Percentiles rank a stretch among this genome's conserved stretches.
Conservation (phyloP, 768 basidiomycete genomes). For the Sporobolomyces roseus region DNA sequence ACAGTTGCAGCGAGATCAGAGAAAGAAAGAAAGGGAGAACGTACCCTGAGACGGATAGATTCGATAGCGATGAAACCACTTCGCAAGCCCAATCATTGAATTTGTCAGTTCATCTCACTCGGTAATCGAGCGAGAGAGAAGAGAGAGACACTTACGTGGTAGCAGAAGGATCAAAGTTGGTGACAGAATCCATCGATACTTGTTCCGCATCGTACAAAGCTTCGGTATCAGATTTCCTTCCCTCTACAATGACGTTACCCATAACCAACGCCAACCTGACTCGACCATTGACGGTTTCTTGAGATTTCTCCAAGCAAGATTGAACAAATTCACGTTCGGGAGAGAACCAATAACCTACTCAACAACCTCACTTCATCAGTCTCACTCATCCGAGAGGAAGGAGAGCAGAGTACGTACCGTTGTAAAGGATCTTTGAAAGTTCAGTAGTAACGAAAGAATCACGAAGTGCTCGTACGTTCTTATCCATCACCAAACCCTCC, state of each 20-base stretch:
- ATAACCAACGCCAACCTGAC: conserved; percentile 90
- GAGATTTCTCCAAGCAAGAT: conserved; percentile 83
- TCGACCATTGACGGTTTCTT: conserved; percentile 90
- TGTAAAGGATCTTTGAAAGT: conserved; percentile 87
- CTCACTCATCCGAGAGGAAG: not conserved
- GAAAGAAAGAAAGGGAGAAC: not conserved
- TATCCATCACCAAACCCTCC: conserved; percentile 95
- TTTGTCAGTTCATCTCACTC: no score
- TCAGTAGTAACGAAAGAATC: conserved; percentile 93
- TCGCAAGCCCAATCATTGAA: not conserved
- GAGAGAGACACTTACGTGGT: conserved; percentile 29
- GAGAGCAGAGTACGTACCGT: conserved; percentile 55
- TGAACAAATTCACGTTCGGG: conserved; percentile 95
- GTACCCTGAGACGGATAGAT: conserved; percentile 76
- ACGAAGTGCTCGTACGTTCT: conserved; percentile 87
- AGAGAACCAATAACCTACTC: conserved; percentile 85
- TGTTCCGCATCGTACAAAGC: conserved; percentile 90
- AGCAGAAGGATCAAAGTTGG: conserved; percentile 85
- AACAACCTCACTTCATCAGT: not conserved
- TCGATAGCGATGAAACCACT: conserved; percentile 96
- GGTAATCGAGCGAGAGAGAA: not conserved
- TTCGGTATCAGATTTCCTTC: conserved; percentile 74
- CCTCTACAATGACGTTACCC: conserved; percentile 91
- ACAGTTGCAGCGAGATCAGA: not conserved
- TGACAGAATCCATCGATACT: conserved; percentile 98